Evolutionary conservation across 345 rosid genomes (phyloP), one percentile per base, ranked within the genome.

Genomic region (Eucalyptus sp.): DNA sequence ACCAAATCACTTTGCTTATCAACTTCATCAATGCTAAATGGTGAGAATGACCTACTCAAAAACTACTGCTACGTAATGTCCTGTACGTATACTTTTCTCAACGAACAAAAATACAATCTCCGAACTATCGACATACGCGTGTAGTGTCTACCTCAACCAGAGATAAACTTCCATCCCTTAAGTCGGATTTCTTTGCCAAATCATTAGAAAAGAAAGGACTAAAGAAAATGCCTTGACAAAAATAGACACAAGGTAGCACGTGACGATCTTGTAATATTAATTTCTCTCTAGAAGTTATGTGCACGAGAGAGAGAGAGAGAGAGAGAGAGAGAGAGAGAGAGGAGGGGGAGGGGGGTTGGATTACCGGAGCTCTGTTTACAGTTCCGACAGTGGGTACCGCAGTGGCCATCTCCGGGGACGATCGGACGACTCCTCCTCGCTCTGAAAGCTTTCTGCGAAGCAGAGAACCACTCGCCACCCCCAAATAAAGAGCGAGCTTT

Each of bases 311-410:
- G 48, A 24, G 22, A 44, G 18, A 56, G 31, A 46, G 22, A 48
- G 13, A 8, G 29, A 22, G 48, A 56, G 5, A n/a, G n/a, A n/a
- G n/a, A n/a, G n/a, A n/a, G n/a, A n/a, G n/a, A 86, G 25, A n/a
- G 85, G 71, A 88, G 68, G 9, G 31, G 4, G 3, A 13, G 18
- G 46, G 48, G 9, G 22, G n/a, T 52, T 52, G 56, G 62, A 22
- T 49, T 95, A 96, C 99, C 94, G 94, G 97, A 50, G 96, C 92
- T 87, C 95, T 89, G 93, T 94, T 97, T 92, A 95, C 93, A 46
- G 94, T 92, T 92, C 98, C 99, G 86, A 94, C 91, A 87, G 99
- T 96, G 90, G 99, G 92, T 90, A 96, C 92, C 66, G 98, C 92
- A 50, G 99, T 91, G 87, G 99, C 98, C 99, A 97, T 97, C 22